These are phyloP conservation scores for Fonsecaea pugnacius DNA, from an alignment of 2,329 filamentous ascomycete genomes.

Conservation along the genomic window DNA sequence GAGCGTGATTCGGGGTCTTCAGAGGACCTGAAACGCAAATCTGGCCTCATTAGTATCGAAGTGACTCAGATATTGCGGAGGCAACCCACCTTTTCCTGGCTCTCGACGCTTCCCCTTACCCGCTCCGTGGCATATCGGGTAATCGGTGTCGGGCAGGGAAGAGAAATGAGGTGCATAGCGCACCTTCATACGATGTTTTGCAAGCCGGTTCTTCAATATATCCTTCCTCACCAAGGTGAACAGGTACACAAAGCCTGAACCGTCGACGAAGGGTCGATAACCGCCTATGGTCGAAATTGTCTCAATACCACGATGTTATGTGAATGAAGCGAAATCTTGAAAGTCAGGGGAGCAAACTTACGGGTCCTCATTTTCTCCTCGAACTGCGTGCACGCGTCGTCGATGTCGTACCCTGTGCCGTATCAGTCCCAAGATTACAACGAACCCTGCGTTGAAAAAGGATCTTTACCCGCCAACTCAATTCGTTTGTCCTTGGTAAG, in stretches of 20 bases:
- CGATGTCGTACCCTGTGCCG: constrained; percentile 32
- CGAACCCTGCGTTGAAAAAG: neutral
- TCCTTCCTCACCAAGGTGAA: constrained; percentile 62
- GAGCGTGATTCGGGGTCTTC: neutral
- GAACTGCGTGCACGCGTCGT: constrained; percentile 32
- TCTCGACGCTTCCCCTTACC: neutral
- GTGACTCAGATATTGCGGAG: neutral
- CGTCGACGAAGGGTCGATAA: constrained; percentile 69
- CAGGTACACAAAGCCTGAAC: constrained; percentile 66
- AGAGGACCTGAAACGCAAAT: neutral
- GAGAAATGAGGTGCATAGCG: constrained; percentile 39
- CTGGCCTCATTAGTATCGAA: neutral
- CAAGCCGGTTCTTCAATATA: constrained; percentile 54
- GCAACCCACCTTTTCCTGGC: constrained; percentile 4
- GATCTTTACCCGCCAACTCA: constrained; percentile 22
- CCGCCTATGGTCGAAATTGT: constrained; percentile 50
- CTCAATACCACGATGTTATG: constrained; percentile 5
- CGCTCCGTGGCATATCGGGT: constrained; percentile 14
- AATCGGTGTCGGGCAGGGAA: constrained; percentile 15
- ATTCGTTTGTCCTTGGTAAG: constrained; percentile 19
- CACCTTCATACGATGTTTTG: constrained; percentile 66
- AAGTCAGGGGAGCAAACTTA: constrained; percentile 21
- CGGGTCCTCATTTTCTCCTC: constrained; percentile 36
- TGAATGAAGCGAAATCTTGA: neutral
- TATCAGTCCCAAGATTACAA: constrained; percentile 17